Base-by-base conservation (phyloP, 1,284 basidiomycete species). In the Coriolopsis trogii region DNA sequence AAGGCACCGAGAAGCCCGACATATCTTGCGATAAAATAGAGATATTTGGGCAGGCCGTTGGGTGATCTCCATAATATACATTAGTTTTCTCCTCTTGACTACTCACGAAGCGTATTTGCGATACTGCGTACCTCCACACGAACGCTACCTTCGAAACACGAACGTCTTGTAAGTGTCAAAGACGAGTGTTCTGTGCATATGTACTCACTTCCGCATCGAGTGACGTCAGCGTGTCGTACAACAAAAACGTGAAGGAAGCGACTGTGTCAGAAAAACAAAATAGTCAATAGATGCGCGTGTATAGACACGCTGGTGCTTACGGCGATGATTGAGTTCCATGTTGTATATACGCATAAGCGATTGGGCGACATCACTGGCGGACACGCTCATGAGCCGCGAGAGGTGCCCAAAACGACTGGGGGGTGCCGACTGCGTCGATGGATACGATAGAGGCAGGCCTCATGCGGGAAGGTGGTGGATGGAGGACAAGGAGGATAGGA, bases 1-100 rank as follows among this genome's bases (percentile, higher is more conserved):
- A 59, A 43, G 29, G 56, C 54, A 12, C 48, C 46, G 12, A 46
- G 15, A 8, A 59, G 6, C 13, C 58, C 58, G 10, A 41, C 16
- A 40, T 59, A 59, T 33, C 58, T 48, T 9, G 58, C 56, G 24
- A 59, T 41, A 43, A 59, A 53, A 41, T 56, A 59, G 20, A 59
- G 51, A 36, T 36, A 51, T 25, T 59, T 59, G 4, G 58, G 58
- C 24, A 59, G 37, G 16, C 51, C 41, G 20, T 56, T 59, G 23
- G 46, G 34, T 25, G 58, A 59, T 25, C 58, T 59, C n/a, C 23
- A 29, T 15, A 8, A 12, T 15, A 21, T 26, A 24, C 30, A 18
- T 36, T 13, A n/a, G 23, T 1, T 8, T 23, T n/a, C 21, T 16
- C 5, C 20, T 33, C 8, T 18, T 10, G 23, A 23, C 24, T 12